Base-by-base conservation (phyloP, 805 yeast genomes). In the Pichia deserticola region DNA sequence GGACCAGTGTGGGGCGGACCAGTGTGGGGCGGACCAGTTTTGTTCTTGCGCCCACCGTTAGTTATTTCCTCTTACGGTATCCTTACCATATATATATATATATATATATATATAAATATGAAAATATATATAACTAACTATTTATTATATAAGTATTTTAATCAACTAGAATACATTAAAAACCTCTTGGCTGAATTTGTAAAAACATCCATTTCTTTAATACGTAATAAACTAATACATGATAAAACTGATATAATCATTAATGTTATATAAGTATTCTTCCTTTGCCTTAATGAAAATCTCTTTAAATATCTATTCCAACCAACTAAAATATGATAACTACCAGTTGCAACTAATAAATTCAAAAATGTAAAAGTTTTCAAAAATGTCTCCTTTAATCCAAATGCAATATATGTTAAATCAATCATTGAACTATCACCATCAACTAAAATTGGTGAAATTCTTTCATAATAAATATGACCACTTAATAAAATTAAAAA, bases 381-480 rank as follows among this genome's bases (percentile, higher is more conserved):
- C 29, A 30, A 20, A 25, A 49, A 49, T 1, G 12, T 45, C 1
- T 41, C 12, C 8, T 49, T 42, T 11, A 75, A 47, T 2, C 69
- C 57, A 52, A 74, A 73, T 0, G 80, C 56, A 9, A 84, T 68
- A 57, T 71, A 84, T 8, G 76, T 74, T 41, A 86, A 63, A 41
- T 68, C 73, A 25, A 86, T 63, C 48, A 76, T 65, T 1, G 82
- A 73, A 3, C 84, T 76, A 61, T 84, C 92, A 0, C 88, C 89
- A 51, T 82, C 86, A 1, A 79, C 67, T 3, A 57, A 15, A n/a
- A 70, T 30, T 0, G 92, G 89, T 0, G 69, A 67, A 5, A 72
- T 44, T 47, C 88, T 68, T 54, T 75, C 70, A 41, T 74, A 72
- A 11, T 65, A 50, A 15, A 69, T 68, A 59, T 86, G 93, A 40